Percentiles rank a stretch among this genome's conserved stretches.
These are phyloP conservation scores for Aspergillus jensenii DNA, from an alignment of 2,329 filamentous ascomycete species.

Conservation along the genomic window DNA sequence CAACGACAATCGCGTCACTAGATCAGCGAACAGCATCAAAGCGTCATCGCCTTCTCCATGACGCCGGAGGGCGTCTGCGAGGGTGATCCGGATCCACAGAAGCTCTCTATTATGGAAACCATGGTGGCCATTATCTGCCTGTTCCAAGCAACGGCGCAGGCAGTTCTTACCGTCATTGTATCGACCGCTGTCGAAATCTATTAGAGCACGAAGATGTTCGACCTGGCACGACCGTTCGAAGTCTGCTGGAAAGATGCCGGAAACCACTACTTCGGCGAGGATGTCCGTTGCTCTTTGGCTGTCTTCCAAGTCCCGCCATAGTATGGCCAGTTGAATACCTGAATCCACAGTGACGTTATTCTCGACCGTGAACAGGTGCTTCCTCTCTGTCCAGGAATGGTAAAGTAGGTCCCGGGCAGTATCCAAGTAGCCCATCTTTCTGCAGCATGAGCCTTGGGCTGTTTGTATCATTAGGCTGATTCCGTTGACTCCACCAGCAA, in stretches of 20 bases:
- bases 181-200: neutral
- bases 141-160: neutral
- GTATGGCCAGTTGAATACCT: neutral
- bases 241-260: neutral
- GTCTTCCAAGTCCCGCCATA: neutral
- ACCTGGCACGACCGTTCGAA: neutral
- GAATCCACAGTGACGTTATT: constrained; percentile 2
- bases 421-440: neutral
- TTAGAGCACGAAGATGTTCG: neutral
- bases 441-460: neutral
- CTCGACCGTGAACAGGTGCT: neutral
- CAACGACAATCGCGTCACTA: neutral
- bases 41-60: neutral
- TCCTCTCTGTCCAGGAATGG: neutral
- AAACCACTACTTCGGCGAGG: neutral
- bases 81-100: neutral
- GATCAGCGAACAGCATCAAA: neutral
- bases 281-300: neutral
- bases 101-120: neutral
- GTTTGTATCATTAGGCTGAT: neutral
- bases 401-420: neutral
- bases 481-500: neutral
- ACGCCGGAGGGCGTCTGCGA: neutral
- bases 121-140: neutral
- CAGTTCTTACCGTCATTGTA: neutral